Conservation (phyloP, 1,284 basidiomycete genomes). For the Pseudozyma sp. region DNA sequence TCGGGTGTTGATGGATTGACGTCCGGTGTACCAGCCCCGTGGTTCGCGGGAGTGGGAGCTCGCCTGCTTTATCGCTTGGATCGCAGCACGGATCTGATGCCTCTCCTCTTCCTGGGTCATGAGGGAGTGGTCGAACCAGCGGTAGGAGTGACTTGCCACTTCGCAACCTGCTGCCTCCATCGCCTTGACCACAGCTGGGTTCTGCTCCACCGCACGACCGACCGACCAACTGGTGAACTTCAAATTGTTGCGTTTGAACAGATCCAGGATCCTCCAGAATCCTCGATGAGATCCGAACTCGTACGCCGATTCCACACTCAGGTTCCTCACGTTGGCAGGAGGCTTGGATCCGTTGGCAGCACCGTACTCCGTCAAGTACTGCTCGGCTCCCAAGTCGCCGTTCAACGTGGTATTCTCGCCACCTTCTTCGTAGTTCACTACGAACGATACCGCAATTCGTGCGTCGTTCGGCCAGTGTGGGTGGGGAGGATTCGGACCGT, state of each 20-base stretch:
- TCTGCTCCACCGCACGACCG: constrained; percentile 68
- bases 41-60: constrained; percentile 60
- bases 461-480: constrained; percentile 70
- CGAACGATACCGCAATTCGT: constrained; percentile 68
- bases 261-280: constrained; percentile 68
- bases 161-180: constrained; percentile 68
- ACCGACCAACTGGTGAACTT: constrained; percentile 68
- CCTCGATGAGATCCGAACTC: constrained; percentile 70
- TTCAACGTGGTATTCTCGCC: constrained; percentile 68
- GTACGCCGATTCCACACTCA: constrained; percentile 68
- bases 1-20: constrained; percentile 63
- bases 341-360: constrained; percentile 48
- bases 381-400: constrained; percentile 64
- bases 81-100: constrained; percentile 63
- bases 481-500: constrained; percentile 67
- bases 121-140: constrained; percentile 68
- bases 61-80: constrained; percentile 65
- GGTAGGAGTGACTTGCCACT: constrained; percentile 68
- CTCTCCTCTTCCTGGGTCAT: constrained; percentile 66
- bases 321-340: constrained; percentile 58
- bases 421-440: constrained; percentile 70
- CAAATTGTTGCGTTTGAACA: constrained; percentile 66
- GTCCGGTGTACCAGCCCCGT: constrained; percentile 70
- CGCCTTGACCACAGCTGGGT: constrained; percentile 64
- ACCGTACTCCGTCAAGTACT: constrained; percentile 67